phyloP scores from a whole-genome alignment of 306 rosid genomes.

The Dicorynia guianensis region DNA sequence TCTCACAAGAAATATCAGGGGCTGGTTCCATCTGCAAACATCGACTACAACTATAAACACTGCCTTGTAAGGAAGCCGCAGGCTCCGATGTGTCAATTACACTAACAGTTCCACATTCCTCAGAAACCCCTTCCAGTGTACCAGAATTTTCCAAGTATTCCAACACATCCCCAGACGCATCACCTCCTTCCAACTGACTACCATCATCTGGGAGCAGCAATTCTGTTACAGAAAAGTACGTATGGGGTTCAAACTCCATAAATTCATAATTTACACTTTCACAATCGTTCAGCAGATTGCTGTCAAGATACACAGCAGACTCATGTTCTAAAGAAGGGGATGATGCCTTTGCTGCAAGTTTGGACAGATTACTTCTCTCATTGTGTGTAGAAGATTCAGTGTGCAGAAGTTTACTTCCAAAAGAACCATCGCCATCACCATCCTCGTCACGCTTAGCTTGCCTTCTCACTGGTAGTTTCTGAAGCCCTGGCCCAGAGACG shows the following conservation, averaged over 20 bases:
- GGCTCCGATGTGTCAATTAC: constrained; percentile 40
- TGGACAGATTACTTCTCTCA: constrained; percentile 43
- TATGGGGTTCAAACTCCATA: constrained; percentile 77
- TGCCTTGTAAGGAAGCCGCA: constrained; percentile 36
- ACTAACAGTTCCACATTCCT: constrained; percentile 46
- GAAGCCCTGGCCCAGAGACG: constrained; percentile 62
- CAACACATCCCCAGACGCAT: constrained; percentile 52
- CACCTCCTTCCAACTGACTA: constrained; percentile 55
- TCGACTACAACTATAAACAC: constrained; percentile 46
- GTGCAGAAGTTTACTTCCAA: constrained; percentile 45
- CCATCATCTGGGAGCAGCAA: constrained; percentile 67
- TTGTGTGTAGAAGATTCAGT: constrained; percentile 41
- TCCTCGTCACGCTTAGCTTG: constrained; percentile 77
- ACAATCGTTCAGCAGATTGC: constrained; percentile 51
- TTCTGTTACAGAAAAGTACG: constrained; percentile 78
- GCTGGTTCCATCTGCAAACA: constrained; percentile 67
- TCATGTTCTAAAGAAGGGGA: constrained; percentile 53
- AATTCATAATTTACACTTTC: constrained; percentile 54
- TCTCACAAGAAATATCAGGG: constrained; percentile 78
- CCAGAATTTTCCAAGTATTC: constrained; percentile 51
- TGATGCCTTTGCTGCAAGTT: constrained; percentile 42
- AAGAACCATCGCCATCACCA: constrained; percentile 54
- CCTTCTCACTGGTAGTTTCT: constrained; percentile 86
- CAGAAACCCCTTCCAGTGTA: constrained; percentile 39
- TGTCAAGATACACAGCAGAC: constrained; percentile 46